Percentiles rank a stretch among this genome's conserved stretches.
Evolutionary conservation across 202 grass and related monocot species (phyloP).

Genomic region (Digitaria exilis): DNA sequence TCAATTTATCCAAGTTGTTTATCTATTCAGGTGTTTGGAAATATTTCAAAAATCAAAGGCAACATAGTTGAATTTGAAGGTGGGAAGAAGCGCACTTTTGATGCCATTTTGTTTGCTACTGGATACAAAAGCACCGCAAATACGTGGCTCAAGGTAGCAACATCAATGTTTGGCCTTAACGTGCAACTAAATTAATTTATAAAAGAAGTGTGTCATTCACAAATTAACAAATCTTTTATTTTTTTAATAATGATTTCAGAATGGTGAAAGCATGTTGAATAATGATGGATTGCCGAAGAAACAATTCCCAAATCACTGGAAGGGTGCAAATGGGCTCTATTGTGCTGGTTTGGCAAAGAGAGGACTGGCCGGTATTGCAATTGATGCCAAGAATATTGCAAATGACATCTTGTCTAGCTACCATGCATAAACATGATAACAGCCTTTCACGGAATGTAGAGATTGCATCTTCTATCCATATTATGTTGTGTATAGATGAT

Average conservation of each 20-base stretch:
- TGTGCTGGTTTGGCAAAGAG: conserved; percentile 26
- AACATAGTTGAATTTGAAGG: not conserved
- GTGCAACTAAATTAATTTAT: not conserved
- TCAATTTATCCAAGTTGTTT: not conserved
- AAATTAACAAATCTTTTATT: not conserved
- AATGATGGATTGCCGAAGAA: conserved; percentile 6
- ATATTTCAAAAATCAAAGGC: not conserved
- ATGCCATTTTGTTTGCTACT: conserved; percentile 28
- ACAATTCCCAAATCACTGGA: conserved; percentile 25
- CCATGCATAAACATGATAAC: not conserved
- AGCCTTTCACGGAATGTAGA: not conserved
- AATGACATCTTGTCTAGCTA: conserved; percentile 1
- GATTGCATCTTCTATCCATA: not conserved
- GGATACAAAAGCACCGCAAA: not conserved
- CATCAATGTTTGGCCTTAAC: not conserved
- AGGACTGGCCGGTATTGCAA: conserved; percentile 22
- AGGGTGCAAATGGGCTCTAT: conserved; percentile 34
- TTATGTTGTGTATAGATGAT: not conserved
- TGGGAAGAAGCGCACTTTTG: not conserved
- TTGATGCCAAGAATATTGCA: conserved; percentile 30
- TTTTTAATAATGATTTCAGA: conserved; percentile 16
- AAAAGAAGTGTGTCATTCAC: not conserved
- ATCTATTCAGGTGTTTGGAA: not conserved
- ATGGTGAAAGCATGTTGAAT: conserved; percentile 9
- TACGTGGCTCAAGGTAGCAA: not conserved